phyloP scores from a whole-genome alignment of 2,329 filamentous ascomycete genomes.

The Tolypocladium nubicola region DNA sequence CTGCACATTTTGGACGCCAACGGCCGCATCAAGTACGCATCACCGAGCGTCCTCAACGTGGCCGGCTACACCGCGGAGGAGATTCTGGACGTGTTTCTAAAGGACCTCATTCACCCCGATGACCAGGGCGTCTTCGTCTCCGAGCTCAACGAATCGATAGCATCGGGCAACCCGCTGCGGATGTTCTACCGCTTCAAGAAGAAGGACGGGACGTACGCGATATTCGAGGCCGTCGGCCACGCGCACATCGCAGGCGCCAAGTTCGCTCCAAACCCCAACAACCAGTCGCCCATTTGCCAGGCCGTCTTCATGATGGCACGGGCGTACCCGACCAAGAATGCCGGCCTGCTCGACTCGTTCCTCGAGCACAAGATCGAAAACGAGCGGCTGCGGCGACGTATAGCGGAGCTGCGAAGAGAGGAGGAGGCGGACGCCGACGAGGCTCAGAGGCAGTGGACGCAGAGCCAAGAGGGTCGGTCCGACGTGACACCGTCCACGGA shows the following conservation, averaged over 20 bases:
- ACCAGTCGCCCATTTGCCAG: slow-evolving; percentile 62
- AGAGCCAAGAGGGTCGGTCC: slow-evolving; percentile 45
- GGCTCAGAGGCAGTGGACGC: slow-evolving; percentile 49
- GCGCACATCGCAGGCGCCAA: slow-evolving; percentile 70
- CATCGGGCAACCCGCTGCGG: slow-evolving; percentile 65
- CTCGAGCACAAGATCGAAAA: slow-evolving; percentile 96
- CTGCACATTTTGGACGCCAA: slow-evolving; percentile 79
- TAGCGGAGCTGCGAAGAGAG: slow-evolving; percentile 74
- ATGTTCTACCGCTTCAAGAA: slow-evolving; percentile 81
- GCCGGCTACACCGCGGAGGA: slow-evolving; percentile 67
- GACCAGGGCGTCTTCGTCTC: slow-evolving; percentile 74
- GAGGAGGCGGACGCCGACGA: slow-evolving; percentile 71
- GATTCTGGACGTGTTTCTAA: slow-evolving; percentile 64
- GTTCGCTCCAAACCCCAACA: slow-evolving; percentile 50
- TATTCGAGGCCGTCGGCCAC: slow-evolving; percentile 89
- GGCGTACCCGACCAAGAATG: slow-evolving; percentile 82
- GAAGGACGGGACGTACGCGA: slow-evolving; percentile 59
- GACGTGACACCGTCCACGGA: slow-evolving; percentile 41
- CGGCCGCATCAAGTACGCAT: slow-evolving; percentile 77
- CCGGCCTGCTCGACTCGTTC: slow-evolving; percentile 78
- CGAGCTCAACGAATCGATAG: slow-evolving; percentile 83
- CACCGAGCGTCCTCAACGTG: slow-evolving; percentile 61
- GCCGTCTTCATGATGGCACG: slow-evolving; percentile 91
- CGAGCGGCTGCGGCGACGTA: slow-evolving; percentile 72
- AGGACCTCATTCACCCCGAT: slow-evolving; percentile 76